Evolutionary conservation across 225 moss, liverwort and hornwort species (phyloP).

Genomic region (Anthoceros angustus): DNA sequence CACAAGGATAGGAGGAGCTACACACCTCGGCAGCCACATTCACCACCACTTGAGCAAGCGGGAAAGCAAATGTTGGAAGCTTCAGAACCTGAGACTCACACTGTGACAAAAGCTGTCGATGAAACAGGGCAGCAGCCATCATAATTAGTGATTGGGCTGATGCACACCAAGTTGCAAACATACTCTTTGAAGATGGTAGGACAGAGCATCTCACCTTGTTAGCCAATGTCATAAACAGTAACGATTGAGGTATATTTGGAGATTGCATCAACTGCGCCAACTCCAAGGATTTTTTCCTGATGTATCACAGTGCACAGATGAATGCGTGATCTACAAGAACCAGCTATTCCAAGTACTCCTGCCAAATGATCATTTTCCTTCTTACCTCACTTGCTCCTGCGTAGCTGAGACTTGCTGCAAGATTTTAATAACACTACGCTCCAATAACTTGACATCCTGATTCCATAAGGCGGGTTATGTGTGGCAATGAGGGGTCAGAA

Average conservation of each 20-base stretch:
- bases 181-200: not conserved
- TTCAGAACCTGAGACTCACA: slow-evolving; percentile 72
- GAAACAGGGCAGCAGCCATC: slow-evolving; percentile 6
- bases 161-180: not conserved
- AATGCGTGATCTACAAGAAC: not conserved
- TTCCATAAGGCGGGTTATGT: not conserved
- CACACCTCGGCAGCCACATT: slow-evolving; percentile 82
- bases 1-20: not conserved
- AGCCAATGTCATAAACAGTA: not conserved
- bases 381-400: slow-evolving; percentile 80
- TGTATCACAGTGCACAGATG: not conserved
- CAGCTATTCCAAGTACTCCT: not conserved
- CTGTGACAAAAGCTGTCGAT: slow-evolving; percentile 67
- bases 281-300: not conserved
- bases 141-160: not conserved
- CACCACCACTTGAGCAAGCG: slow-evolving; percentile 71
- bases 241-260: not conserved
- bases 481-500: not conserved
- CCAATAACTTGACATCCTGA: slow-evolving; percentile 65
- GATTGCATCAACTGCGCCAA: not conserved
- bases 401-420: slow-evolving; percentile 88
- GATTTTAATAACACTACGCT: slow-evolving; percentile 65
- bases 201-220: not conserved
- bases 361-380: not conserved
- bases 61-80: slow-evolving; percentile 71